Evolutionary conservation across 116 monocot genomes (phyloP), one percentile per base, ranked within the genome.

Genomic region (Thalassia testudinum): DNA sequence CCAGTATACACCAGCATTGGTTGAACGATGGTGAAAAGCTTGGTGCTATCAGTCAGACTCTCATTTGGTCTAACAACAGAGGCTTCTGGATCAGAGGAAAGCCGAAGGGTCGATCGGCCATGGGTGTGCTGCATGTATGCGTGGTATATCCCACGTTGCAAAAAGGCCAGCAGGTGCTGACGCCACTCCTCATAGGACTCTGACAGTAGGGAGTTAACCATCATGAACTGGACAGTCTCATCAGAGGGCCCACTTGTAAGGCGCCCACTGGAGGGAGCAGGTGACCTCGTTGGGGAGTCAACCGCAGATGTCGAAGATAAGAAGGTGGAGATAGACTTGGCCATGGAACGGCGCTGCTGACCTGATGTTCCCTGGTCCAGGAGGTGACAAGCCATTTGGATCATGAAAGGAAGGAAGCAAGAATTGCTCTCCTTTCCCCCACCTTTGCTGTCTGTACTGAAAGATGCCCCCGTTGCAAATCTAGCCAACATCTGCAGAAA

Each of bases 211-310:
- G 95, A 97, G 48, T 74, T 78, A 18, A 97, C 89, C 95, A 97
- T 97, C 95, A 89, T 85, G 62, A 88, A 97, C 60, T 97, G 95
- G 27, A 97, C 85, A 13, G 89, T 82, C 53, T 97, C 95, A 1
- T 88, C 95, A 0, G 81, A 61, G 21, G 77, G 3, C 12, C 61
- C 59, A 1, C 34, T 19, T 0, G 72, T 20, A 48, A 61, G 17
- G 5, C 80, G 80, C 27, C 68, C 20, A 24, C 61, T 49, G 17
- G 78, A 26, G 5, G 43, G 56, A 0, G 68, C 40, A 10, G 62
- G 43, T 16, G 67, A 21, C 44, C 67, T 59, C 1, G 71, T 24
- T 8, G 76, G 54, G 1, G 85, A 71, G 0, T 73, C 67, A 0
- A 34, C 18, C 0, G 71, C 13, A 3, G 63, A 27, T 5, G 72